phyloP scores from a whole-genome alignment of 1,284 basidiomycete genomes.

The Xerocomus amazonicus region DNA sequence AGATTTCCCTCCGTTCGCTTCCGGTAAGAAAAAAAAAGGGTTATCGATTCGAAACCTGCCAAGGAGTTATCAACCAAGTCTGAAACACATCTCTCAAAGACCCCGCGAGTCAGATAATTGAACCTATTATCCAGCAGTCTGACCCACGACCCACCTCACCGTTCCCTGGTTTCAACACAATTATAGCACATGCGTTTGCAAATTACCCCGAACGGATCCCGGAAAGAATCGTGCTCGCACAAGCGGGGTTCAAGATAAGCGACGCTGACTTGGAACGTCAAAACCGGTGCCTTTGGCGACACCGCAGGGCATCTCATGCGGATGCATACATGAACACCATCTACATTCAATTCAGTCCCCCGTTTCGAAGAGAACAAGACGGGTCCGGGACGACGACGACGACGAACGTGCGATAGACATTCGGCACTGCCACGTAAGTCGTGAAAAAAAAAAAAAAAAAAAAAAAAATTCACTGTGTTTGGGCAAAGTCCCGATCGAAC shows the following conservation, averaged over 20 bases:
- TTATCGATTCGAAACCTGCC: slow-evolving; percentile 5
- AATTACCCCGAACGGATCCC: slow-evolving; percentile 5
- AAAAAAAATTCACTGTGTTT: too few species aligned
- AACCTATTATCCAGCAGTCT: background rate
- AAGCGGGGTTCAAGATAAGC: slow-evolving; percentile 1
- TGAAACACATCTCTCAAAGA: slow-evolving; percentile 1
- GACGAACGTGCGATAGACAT: background rate
- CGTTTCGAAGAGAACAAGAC: slow-evolving; percentile 1
- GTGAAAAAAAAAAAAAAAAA: too few species aligned
- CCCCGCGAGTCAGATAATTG: background rate
- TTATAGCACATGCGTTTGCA: slow-evolving; percentile 1
- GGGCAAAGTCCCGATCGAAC: background rate
- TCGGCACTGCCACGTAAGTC: too few species aligned
- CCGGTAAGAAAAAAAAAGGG: slow-evolving; percentile 4
- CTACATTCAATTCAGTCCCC: background rate
- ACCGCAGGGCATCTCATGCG: background rate
- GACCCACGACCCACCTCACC: background rate
- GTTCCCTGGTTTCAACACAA: slow-evolving; percentile 1
- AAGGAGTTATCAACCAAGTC: background rate
- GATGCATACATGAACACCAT: background rate
- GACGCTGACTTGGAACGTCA: background rate
- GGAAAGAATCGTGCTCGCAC: background rate
- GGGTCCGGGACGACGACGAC: too few species aligned
- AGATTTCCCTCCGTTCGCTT: slow-evolving; percentile 8
- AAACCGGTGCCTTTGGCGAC: slow-evolving; percentile 3